Evolutionary conservation across 2,329 filamentous ascomycete genomes (phyloP).

Genomic region (Apiospora rasikravindrae): DNA sequence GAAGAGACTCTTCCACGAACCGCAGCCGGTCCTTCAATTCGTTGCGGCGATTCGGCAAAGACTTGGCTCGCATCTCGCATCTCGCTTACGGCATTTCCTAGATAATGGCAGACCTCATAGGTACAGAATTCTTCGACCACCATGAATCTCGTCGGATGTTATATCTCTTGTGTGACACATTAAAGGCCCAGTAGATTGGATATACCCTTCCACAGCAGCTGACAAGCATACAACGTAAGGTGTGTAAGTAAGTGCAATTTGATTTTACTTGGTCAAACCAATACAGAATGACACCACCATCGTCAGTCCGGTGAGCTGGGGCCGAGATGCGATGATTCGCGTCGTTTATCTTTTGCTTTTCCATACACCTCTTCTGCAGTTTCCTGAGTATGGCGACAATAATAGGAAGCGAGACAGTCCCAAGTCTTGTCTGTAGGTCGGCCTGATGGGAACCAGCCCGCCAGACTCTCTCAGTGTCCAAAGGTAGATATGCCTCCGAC

Average conservation of each 20-base stretch:
- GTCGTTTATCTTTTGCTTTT: not conserved
- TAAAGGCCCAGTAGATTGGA: not conserved
- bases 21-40: not conserved
- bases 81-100: not conserved
- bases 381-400: not conserved
- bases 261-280: no score
- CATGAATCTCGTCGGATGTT: not conserved
- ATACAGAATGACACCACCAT: not conserved
- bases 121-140: not conserved
- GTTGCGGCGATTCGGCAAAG: not conserved
- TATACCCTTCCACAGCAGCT: not conserved
- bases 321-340: not conserved
- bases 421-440: not conserved
- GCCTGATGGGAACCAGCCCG: constrained; percentile 3
- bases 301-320: not conserved
- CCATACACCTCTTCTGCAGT: not conserved
- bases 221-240: not conserved
- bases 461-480: not conserved
- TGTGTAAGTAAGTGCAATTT: not conserved
- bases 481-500: not conserved
- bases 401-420: not conserved
- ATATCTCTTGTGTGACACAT: not conserved
- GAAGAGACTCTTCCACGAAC: not conserved
- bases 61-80: constrained; percentile 4
- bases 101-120: not conserved